phyloP scores from a whole-genome alignment of 2,329 filamentous ascomycete species.

The Bisporella sp. region DNA sequence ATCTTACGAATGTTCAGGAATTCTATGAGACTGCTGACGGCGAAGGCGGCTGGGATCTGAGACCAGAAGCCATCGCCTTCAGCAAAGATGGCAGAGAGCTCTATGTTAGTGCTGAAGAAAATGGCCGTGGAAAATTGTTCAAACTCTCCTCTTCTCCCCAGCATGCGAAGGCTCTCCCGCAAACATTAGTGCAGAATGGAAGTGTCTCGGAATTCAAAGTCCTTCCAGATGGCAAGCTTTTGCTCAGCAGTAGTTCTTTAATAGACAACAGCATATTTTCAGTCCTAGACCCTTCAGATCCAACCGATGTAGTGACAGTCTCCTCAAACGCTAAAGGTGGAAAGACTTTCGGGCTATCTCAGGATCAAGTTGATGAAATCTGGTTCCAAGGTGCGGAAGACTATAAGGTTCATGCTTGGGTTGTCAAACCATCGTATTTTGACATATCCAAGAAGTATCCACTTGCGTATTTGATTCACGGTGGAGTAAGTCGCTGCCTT shows the following conservation, averaged over 20 bases:
- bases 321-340: slow-evolving; percentile 63
- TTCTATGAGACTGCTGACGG: slow-evolving; percentile 56
- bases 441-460: slow-evolving; percentile 67
- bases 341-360: slow-evolving; percentile 57
- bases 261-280: slow-evolving; percentile 67
- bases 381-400: slow-evolving; percentile 59
- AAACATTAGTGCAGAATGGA: slow-evolving; percentile 44
- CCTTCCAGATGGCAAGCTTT: slow-evolving; percentile 44
- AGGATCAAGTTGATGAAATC: slow-evolving; percentile 58
- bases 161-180: slow-evolving; percentile 41
- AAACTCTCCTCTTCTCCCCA: slow-evolving; percentile 49
- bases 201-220: slow-evolving; percentile 46
- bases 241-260: slow-evolving; percentile 61
- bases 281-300: slow-evolving; percentile 37
- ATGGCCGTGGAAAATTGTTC: slow-evolving; percentile 56
- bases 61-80: slow-evolving; percentile 51
- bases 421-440: slow-evolving; percentile 62
- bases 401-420: slow-evolving; percentile 49
- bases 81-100: slow-evolving; percentile 53
- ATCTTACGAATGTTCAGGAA: slow-evolving; percentile 51
- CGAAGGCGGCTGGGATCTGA: slow-evolving; percentile 54
- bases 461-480: slow-evolving; percentile 73
- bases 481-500: slow-evolving; percentile 40
- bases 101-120: slow-evolving; percentile 67
- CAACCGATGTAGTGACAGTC: slow-evolving; percentile 33